Conservation (phyloP, 2,329 filamentous ascomycete genomes). For the Scorias spongiosa region DNA sequence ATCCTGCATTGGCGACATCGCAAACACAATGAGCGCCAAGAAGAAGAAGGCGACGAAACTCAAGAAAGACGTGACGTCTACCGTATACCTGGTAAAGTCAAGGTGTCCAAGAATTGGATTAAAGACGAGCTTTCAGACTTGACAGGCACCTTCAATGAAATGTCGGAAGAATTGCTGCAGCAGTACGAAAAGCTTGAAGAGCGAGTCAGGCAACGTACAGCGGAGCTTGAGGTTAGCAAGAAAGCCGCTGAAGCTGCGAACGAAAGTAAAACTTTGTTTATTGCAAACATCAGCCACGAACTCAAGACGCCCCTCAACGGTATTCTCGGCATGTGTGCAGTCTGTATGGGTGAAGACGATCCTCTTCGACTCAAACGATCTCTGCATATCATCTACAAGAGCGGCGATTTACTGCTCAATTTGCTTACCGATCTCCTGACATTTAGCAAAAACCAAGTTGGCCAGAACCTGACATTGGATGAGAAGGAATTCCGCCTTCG, state of each 20-base stretch:
- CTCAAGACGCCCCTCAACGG: conserved; percentile 91
- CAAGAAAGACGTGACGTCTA: conserved; percentile 40
- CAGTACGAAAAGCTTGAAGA: conserved; percentile 77
- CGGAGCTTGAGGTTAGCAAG: conserved; percentile 76
- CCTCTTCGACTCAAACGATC: conserved; percentile 63
- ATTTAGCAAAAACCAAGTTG: conserved; percentile 91
- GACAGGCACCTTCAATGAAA: conserved; percentile 76
- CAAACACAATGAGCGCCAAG: conserved; percentile 13
- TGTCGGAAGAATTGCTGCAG: conserved; percentile 78
- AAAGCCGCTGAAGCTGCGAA: conserved; percentile 89
- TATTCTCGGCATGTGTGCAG: conserved; percentile 83
- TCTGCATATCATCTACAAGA: conserved; percentile 77
- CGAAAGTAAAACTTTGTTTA: conserved; percentile 92
- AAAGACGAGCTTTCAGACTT: conserved; percentile 77
- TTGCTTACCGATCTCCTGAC: conserved; percentile 78
- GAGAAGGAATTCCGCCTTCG: conserved; percentile 71
- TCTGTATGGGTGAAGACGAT: conserved; percentile 86
- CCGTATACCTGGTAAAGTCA: conserved; percentile 73
- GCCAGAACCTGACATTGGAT: conserved; percentile 66
- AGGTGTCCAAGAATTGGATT: conserved; percentile 56
- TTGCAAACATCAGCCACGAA: conserved; percentile 80
- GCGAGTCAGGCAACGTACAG: conserved; percentile 67
- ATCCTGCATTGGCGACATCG: conserved; percentile 18
- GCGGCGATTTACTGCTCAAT: conserved; percentile 68
- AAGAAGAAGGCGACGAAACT: conserved; percentile 21